Evolutionary conservation across 2,329 filamentous ascomycete species (phyloP), one percentile per base, ranked within the genome.

Genomic region (Colletotrichum lupini): DNA sequence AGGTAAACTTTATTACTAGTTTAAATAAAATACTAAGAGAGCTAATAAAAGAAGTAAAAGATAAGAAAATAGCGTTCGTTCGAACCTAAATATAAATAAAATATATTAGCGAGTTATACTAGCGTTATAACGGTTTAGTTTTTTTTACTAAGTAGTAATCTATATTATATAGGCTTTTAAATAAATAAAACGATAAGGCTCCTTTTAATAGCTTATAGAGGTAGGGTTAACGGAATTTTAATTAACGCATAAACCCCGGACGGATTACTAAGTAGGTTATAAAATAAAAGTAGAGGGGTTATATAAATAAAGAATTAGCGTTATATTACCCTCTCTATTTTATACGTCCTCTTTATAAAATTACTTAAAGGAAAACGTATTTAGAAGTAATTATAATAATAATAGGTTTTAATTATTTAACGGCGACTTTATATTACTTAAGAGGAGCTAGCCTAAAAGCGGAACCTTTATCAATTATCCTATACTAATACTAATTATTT

Each of bases 51-150:
- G 4, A 14, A 5, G 35, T 2, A 14, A 67, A 59, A n/a, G 22
- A 59, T 67, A 8, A 22, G 37, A 67, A 26, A 67, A 60, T 42
- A 67, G 64, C 22, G 12, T 67, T n/a, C 5, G 16, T 28, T 67
- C 14, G 1, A 67, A 67, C 64, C n/a, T 59, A 19, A 14, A 28
- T 42, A 6, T 60, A n/a, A 67, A 67, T 14, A 5, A 67, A 28
- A 37, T 67, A n/a, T 7, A 16, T 5, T 1, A 30, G 22, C n/a
- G 19, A 19, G 2, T 49, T 6, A 2, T 5, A 26, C 22, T 19
- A n/a, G 22, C 42, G 2, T 12, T 35, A 9, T 35, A 9, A 12
- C 0, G 1, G 32, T 35, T 2, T 35, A 35, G 32, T 35, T 1
- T 35, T 35, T 12, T 1, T 9, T 12, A 9, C 11, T 14, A 35